Conservation (phyloP, 2,329 filamentous ascomycete genomes). For the Nemania sp. region DNA sequence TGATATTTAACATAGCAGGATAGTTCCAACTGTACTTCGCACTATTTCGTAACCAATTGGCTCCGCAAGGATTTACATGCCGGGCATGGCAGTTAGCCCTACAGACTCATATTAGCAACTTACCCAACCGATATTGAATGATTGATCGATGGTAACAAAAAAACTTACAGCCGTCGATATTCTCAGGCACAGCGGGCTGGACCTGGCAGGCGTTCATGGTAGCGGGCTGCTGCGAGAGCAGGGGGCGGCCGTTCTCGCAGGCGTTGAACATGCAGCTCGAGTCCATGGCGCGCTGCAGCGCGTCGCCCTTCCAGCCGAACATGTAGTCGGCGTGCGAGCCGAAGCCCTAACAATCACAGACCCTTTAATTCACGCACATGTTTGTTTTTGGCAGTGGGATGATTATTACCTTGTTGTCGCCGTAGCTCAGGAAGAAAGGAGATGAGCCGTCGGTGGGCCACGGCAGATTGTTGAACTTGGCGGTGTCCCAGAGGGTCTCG, state of each 20-base stretch:
- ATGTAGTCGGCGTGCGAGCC: conserved; percentile 46
- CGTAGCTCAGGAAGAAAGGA: conserved; percentile 38
- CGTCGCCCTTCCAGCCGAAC: conserved; percentile 43
- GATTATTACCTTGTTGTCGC: conserved; percentile 31
- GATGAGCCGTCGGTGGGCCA: conserved; percentile 42
- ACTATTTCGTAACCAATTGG: too few relatives aligned
- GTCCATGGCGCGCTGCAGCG: conserved; percentile 41
- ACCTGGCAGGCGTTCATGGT: conserved; percentile 37
- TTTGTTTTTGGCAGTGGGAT: background rate
- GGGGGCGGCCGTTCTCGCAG: conserved; percentile 37
- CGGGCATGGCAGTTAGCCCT: conserved; percentile 33
- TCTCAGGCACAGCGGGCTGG: conserved; percentile 30
- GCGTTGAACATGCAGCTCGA: conserved; percentile 38
- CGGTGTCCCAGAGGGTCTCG: conserved; percentile 51
- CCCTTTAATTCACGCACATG: background rate
- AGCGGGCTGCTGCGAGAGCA: conserved; percentile 33
- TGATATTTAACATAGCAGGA: too few relatives aligned
- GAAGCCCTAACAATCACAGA: too few relatives aligned
- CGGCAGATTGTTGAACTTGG: conserved; percentile 42
- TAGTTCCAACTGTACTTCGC: too few relatives aligned
- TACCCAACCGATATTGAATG: background rate
- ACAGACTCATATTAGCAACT: background rate
- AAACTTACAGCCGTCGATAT: conserved; percentile 36
- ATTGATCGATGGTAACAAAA: too few relatives aligned
- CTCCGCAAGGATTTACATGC: too few relatives aligned